These are phyloP conservation scores for Curvularia eragrostidis DNA, from an alignment of 2,329 filamentous ascomycete species.

Conservation along the genomic window DNA sequence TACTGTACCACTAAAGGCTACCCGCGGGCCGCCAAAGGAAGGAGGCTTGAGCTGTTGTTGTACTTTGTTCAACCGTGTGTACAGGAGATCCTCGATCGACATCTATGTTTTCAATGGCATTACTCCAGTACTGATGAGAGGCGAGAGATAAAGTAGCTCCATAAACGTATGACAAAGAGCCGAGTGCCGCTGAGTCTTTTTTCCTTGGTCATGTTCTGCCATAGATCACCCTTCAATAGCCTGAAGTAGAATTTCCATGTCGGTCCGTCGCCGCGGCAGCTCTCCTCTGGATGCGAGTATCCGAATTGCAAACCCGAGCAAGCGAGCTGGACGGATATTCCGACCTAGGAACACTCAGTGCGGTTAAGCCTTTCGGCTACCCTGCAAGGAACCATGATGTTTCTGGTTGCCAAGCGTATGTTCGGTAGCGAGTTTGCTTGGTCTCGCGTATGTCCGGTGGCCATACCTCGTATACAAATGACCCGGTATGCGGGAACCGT, in stretches of 20 bases:
- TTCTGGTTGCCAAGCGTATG: neutral
- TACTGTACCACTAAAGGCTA: neutral
- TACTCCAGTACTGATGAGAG: neutral
- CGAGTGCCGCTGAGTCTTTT: neutral
- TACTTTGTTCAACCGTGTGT: too few relatives aligned
- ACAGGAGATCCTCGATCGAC: neutral
- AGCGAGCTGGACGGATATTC: neutral
- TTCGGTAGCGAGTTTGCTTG: neutral
- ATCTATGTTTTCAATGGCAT: neutral
- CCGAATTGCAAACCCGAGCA: too few relatives aligned
- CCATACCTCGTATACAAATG: neutral
- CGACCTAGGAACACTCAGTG: neutral
- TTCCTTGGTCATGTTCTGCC: neutral
- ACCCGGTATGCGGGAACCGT: neutral
- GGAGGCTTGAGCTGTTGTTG: neutral
- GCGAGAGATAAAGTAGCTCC: neutral
- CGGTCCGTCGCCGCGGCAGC: neutral
- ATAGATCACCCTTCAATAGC: neutral
- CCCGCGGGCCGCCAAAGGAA: too few relatives aligned
- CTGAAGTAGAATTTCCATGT: neutral
- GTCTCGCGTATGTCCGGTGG: neutral
- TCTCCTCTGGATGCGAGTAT: neutral
- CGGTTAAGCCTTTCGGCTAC: neutral
- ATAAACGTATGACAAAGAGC: neutral
- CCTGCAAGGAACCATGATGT: constrained; percentile 5